A percentile compares a stretch with the other conserved stretches of the same genome.
These are phyloP conservation scores for Adansonia digitata DNA, from an alignment of 345 rosid species.

Conservation along the genomic window DNA sequence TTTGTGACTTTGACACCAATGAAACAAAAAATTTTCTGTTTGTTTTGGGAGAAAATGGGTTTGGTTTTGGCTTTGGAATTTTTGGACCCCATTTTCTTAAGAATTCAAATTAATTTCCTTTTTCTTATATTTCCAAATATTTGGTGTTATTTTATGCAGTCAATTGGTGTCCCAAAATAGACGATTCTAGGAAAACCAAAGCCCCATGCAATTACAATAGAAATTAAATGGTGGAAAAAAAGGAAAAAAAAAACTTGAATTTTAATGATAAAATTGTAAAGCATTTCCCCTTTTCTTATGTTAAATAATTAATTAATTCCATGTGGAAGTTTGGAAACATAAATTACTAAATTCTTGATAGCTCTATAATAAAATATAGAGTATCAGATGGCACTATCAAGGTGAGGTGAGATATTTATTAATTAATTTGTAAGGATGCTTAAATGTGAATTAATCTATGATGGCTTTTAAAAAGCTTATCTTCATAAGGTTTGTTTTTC, in stretches of 20 bases:
- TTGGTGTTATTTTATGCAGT: neutral
- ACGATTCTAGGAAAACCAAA: neutral
- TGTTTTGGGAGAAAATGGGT: neutral
- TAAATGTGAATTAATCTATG: neutral
- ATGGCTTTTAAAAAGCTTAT: neutral
- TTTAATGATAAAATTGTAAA: neutral
- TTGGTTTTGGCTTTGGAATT: neutral
- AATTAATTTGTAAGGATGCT: neutral
- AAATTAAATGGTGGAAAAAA: neutral
- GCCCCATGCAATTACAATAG: neutral
- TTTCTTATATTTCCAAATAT: neutral
- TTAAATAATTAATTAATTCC: neutral
- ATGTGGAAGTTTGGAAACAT: neutral
- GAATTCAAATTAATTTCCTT: neutral
- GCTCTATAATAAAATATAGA: neutral
- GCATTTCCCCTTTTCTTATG: neutral
- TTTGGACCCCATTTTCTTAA: too few species aligned
- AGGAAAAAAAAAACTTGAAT: too few species aligned
- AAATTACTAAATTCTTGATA: neutral
- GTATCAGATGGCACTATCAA: neutral
- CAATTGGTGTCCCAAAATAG: neutral
- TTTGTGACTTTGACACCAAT: neutral
- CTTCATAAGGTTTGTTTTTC: neutral
- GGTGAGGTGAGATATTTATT: neutral
- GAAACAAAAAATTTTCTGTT: neutral